phyloP scores from a whole-genome alignment of 2,329 filamentous ascomycete genomes.

The Claviceps lovelessii region DNA sequence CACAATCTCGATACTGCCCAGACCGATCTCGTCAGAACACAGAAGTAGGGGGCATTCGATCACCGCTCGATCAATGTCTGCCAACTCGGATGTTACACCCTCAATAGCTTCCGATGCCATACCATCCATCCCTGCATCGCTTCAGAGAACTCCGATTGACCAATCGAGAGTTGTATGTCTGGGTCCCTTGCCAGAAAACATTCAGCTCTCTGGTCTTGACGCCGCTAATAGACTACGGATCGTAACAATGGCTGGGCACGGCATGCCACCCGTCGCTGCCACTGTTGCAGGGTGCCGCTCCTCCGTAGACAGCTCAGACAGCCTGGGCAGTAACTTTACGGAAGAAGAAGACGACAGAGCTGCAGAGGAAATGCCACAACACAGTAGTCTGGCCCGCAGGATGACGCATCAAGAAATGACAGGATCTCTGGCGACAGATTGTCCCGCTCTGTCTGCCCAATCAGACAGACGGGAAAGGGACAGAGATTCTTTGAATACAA shows the following conservation, averaged over 20 bases:
- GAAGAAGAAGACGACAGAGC: constrained; percentile 38
- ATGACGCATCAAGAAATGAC: not conserved
- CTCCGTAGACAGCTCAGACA: constrained; percentile 19
- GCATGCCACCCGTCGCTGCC: not conserved
- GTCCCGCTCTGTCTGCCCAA: not conserved
- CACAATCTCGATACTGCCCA: constrained; percentile 15
- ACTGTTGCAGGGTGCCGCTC: constrained; percentile 6
- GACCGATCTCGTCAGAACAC: constrained; percentile 11
- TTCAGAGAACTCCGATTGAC: constrained; percentile 37
- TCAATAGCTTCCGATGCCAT: not conserved
- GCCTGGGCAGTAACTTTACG: constrained; percentile 41
- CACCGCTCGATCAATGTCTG: constrained; percentile 5
- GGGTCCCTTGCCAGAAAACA: constrained; percentile 37
- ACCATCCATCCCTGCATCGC: constrained; percentile 7
- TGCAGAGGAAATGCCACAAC: constrained; percentile 15
- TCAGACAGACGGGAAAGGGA: not conserved
- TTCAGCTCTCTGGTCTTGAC: constrained; percentile 17
- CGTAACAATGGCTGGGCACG: constrained; percentile 2
- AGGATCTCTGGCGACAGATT: not conserved
- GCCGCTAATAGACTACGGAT: constrained; percentile 4
- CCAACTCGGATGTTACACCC: not conserved
- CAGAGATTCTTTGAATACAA: not conserved
- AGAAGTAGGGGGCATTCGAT: constrained; percentile 6
- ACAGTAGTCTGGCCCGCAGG: constrained; percentile 9
- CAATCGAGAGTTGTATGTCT: constrained; percentile 38